Evolutionary conservation across 345 rosid genomes (phyloP).

Genomic region (Schrenkiella parvula): DNA sequence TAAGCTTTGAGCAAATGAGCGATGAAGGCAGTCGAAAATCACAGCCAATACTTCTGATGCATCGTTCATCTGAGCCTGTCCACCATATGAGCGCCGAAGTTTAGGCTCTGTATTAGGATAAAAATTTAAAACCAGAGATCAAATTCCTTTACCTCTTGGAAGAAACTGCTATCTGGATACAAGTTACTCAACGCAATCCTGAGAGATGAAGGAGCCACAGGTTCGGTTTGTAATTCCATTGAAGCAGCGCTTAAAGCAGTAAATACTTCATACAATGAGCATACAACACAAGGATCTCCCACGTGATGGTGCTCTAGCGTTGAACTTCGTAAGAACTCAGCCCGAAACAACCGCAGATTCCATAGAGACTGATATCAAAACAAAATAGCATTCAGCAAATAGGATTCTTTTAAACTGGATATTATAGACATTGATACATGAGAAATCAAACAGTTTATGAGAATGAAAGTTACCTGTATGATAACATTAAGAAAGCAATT

Average conservation of each 20-base stretch:
- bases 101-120: conserved; percentile 10
- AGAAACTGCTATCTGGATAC: conserved; percentile 85
- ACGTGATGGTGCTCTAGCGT: conserved; percentile 71
- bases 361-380: conserved; percentile 70
- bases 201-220: conserved; percentile 82
- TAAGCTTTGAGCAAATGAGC: conserved; percentile 58
- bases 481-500: conserved; percentile 97
- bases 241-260: conserved; percentile 60
- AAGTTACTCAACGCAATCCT: conserved; percentile 87
- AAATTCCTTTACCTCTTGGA: conserved; percentile 69
- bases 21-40: conserved; percentile 89
- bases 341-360: conserved; percentile 80
- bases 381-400: background rate
- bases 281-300: conserved; percentile 93
- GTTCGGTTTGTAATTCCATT: conserved; percentile 52
- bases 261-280: conserved; percentile 75
- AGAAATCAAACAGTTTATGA: conserved; percentile 5
- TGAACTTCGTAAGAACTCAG: conserved; percentile 77
- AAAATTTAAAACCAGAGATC: background rate
- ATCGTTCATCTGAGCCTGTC: conserved; percentile 97
- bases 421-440: background rate
- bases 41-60: conserved; percentile 94
- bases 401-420: background rate
- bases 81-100: conserved; percentile 13
- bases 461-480: conserved; percentile 63